Conservation (phyloP, 176 grass and related monocot genomes). For the Melocanna baccifera region DNA sequence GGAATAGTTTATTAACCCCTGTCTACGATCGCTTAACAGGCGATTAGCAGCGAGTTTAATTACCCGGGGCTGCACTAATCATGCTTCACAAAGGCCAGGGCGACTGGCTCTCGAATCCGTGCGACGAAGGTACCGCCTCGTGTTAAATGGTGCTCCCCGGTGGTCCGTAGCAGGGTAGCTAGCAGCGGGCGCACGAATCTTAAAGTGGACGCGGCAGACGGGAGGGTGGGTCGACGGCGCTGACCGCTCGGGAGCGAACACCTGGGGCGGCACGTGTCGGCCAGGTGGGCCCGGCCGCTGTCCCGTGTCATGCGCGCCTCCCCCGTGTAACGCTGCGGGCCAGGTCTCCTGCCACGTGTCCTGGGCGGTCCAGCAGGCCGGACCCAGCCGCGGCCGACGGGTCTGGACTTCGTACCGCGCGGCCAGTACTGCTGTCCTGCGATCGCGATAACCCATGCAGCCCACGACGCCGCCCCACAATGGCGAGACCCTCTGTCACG, state of each 20-base stretch:
- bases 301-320: not conserved
- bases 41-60: not conserved
- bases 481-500: not conserved
- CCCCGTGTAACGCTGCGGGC: not conserved
- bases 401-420: not conserved
- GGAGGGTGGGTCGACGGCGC: too few species aligned
- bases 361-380: not conserved
- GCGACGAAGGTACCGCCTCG: too few species aligned
- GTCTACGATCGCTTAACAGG: not conserved
- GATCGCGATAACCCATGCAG: not conserved
- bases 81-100: too few species aligned
- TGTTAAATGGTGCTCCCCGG: too few species aligned
- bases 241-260: not conserved
- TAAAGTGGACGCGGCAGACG: not conserved
- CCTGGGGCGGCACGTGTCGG: constrained; percentile 7
- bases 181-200: not conserved
- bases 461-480: not conserved
- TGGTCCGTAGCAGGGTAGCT: too few species aligned
- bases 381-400: not conserved
- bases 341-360: not conserved
- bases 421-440: not conserved
- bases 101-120: too few species aligned
- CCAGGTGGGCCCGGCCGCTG: not conserved
- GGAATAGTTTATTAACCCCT: not conserved
- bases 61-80: not conserved